Percentiles rank a stretch among this genome's conserved stretches.
These are phyloP conservation scores for Gracilaria gracilis DNA, from an alignment of 23 red algal species.

Conservation along the genomic window DNA sequence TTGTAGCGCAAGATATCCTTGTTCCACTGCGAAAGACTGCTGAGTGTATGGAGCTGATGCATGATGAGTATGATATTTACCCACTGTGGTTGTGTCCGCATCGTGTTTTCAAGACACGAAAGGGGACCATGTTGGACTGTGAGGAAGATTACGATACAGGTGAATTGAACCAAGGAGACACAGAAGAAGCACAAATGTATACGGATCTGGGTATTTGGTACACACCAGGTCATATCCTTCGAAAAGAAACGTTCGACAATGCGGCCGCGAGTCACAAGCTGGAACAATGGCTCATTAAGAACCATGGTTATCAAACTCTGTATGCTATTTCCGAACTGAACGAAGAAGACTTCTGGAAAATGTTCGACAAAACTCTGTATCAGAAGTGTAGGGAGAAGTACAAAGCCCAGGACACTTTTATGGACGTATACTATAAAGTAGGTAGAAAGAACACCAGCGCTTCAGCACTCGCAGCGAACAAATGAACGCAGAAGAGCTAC, in stretches of 20 bases:
- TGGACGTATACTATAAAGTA: slow-evolving; percentile 81
- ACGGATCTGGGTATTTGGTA: slow-evolving; percentile 80
- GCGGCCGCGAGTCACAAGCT: slow-evolving; percentile 71
- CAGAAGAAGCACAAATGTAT: slow-evolving; percentile 72
- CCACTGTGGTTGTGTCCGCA: slow-evolving; percentile 83
- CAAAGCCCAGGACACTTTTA: slow-evolving; percentile 53
- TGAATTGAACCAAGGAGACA: slow-evolving; percentile 37
- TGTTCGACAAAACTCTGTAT: slow-evolving; percentile 82
- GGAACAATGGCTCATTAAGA: slow-evolving; percentile 75
- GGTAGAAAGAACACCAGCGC: slow-evolving; percentile 63
- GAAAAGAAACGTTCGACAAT: slow-evolving; percentile 57
- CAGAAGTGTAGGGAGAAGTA: slow-evolving; percentile 68
- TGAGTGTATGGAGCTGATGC: slow-evolving; percentile 72
- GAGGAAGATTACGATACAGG: slow-evolving; percentile 59
- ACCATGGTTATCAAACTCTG: slow-evolving; percentile 77
- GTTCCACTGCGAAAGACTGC: slow-evolving; percentile 67
- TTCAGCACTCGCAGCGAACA: slow-evolving; percentile 38
- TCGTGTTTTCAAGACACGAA: slow-evolving; percentile 70
- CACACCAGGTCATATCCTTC: slow-evolving; percentile 74
- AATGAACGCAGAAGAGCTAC: not conserved
- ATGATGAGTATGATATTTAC: slow-evolving; percentile 79
- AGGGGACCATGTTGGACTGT: slow-evolving; percentile 73
- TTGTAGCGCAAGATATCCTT: slow-evolving; percentile 77
- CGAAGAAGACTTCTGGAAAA: slow-evolving; percentile 72
- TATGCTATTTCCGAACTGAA: slow-evolving; percentile 71